These are phyloP conservation scores for Stipa capillata DNA, from an alignment of 176 grass and related monocot genomes.

Conservation along the genomic window DNA sequence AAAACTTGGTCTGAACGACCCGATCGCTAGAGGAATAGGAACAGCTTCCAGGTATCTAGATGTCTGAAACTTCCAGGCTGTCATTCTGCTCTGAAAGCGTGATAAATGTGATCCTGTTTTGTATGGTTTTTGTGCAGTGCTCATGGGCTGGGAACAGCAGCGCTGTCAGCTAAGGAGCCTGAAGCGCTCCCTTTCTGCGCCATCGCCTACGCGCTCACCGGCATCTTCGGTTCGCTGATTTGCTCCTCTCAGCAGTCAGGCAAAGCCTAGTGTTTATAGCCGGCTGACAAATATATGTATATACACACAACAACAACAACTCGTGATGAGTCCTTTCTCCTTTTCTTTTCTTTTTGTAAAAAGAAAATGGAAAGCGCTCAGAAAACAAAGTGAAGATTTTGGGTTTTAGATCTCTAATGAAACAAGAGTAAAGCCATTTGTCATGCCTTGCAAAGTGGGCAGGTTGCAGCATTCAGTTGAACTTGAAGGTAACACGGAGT, in stretches of 20 bases:
- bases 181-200: slow-evolving; percentile 94
- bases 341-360: neutral
- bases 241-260: slow-evolving; percentile 73
- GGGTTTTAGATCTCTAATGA: too few relatives aligned
- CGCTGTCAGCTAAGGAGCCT: slow-evolving; percentile 85
- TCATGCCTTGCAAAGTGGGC: too few relatives aligned
- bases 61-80: neutral
- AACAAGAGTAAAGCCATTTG: too few relatives aligned
- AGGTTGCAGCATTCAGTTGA: too few relatives aligned
- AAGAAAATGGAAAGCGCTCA: neutral
- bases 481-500: too few relatives aligned
- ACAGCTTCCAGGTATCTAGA: slow-evolving; percentile 79
- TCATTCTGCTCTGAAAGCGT: neutral
- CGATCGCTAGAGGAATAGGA: slow-evolving; percentile 82
- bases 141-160: slow-evolving; percentile 87
- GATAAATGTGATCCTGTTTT: neutral
- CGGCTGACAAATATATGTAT: slow-evolving; percentile 18
- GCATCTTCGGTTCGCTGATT: slow-evolving; percentile 69
- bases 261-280: slow-evolving; percentile 75
- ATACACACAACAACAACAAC: neutral
- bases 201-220: slow-evolving; percentile 76
- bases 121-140: slow-evolving; percentile 45
- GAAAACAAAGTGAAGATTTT: neutral
- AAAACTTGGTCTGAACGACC: slow-evolving; percentile 77
- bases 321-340: neutral